Percentiles rank a stretch among this genome's conserved stretches.
phyloP scores from a whole-genome alignment of 108 stramenopile species.

The Nannochloropsis gaditana region DNA sequence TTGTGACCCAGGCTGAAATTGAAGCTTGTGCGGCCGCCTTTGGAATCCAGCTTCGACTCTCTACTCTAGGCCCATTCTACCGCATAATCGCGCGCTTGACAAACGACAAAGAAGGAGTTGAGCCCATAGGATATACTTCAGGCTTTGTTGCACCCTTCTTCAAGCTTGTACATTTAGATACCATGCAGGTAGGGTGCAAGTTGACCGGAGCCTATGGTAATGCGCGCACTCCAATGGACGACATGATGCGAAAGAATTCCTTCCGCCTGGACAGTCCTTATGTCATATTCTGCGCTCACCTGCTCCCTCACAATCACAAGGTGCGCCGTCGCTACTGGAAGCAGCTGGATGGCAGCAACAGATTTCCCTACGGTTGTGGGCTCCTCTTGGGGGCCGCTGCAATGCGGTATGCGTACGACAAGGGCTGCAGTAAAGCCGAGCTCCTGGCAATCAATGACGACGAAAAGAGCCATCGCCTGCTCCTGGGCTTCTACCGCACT shows the following conservation, averaged over 20 bases:
- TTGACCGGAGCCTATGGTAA: too few relatives aligned
- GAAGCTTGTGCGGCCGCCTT: background rate
- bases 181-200: background rate
- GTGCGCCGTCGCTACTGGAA: constrained; percentile 1
- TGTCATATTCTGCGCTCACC: background rate
- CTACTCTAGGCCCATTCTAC: background rate
- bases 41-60: background rate
- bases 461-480: background rate
- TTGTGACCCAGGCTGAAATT: background rate
- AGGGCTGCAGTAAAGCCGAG: background rate
- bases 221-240: too few relatives aligned
- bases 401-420: background rate
- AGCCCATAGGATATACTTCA: background rate
- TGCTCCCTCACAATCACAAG: background rate
- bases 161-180: constrained; percentile 14
- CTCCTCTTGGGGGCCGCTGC: constrained; percentile 9
- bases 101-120: background rate
- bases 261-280: background rate
- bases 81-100: background rate
- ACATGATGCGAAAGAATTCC: too few relatives aligned
- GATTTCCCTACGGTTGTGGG: constrained; percentile 1
- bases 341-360: constrained; percentile 11
- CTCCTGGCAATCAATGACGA: background rate
- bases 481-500: background rate
- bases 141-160: background rate